Percentiles rank a stretch among this genome's conserved stretches.
Evolutionary conservation across 768 basidiomycete species (phyloP).

Genomic region (Hydnomerulius pinastri): DNA sequence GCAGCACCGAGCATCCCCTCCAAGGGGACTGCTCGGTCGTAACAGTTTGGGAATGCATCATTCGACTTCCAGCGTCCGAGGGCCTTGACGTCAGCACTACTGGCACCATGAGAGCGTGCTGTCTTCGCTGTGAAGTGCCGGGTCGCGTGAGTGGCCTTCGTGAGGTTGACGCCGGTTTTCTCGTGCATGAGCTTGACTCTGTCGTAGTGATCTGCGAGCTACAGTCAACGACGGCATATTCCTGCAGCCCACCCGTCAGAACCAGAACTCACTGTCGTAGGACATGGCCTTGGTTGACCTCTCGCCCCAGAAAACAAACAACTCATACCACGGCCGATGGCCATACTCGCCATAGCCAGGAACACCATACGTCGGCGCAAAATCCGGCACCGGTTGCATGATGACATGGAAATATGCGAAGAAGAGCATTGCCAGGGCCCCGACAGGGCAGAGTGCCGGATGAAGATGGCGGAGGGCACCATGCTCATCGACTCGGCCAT

Average conservation of each 20-base stretch:
- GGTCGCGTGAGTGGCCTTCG: conserved; percentile 34
- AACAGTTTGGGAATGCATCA: conserved; percentile 27
- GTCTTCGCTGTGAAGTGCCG: conserved; percentile 30
- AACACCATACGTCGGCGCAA: conserved; percentile 30
- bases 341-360: conserved; percentile 28
- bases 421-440: conserved; percentile 27
- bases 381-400: conserved; percentile 15
- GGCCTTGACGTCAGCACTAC: conserved; percentile 27
- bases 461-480: conserved; percentile 28
- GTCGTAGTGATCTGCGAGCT: conserved; percentile 27
- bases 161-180: conserved; percentile 23
- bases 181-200: conserved; percentile 25
- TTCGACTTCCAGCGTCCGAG: conserved; percentile 34
- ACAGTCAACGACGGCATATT: background rate
- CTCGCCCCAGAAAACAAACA: conserved; percentile 24
- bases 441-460: conserved; percentile 32
- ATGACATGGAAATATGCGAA: conserved; percentile 35
- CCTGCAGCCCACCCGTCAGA: background rate
- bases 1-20: conserved; percentile 34
- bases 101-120: conserved; percentile 31
- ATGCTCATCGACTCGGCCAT: conserved; percentile 34
- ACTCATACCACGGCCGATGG: conserved; percentile 29
- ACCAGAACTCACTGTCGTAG: conserved; percentile 32
- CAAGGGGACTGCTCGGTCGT: conserved; percentile 31
- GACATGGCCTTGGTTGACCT: conserved; percentile 20